Evolutionary conservation across 2,329 filamentous ascomycete genomes (phyloP).

Genomic region (Ceratocystiopsis sp.): DNA sequence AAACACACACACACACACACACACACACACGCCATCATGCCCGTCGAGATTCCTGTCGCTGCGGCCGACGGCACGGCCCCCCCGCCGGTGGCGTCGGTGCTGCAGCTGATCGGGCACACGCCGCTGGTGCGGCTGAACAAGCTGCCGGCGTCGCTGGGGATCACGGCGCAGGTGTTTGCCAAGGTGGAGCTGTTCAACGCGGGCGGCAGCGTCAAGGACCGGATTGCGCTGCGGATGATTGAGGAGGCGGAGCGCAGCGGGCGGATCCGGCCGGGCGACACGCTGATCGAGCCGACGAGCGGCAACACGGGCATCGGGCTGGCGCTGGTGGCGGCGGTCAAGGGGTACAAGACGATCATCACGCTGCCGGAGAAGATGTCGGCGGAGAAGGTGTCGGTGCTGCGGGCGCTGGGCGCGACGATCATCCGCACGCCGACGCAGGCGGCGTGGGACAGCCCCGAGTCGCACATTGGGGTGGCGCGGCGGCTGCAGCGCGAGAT

Average conservation of each 20-base stretch:
- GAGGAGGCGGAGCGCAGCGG: slow-evolving; percentile 84
- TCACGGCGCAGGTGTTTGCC: slow-evolving; percentile 76
- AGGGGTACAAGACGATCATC: slow-evolving; percentile 97
- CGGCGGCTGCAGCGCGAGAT: slow-evolving; percentile 83
- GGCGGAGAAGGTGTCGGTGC: slow-evolving; percentile 88
- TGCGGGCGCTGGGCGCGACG: slow-evolving; percentile 84
- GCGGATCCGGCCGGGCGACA: slow-evolving; percentile 92
- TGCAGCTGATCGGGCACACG: slow-evolving; percentile 81
- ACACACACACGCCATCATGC: too few species aligned
- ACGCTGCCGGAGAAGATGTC: slow-evolving; percentile 99
- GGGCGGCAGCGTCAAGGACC: slow-evolving; percentile 83
- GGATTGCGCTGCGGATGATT: slow-evolving; percentile 93
- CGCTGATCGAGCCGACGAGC: slow-evolving; percentile 91
- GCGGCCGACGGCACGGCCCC: too few species aligned
- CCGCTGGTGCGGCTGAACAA: slow-evolving; percentile 90
- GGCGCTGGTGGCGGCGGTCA: slow-evolving; percentile 84
- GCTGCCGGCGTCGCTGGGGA: slow-evolving; percentile 77
- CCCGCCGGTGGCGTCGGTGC: slow-evolving; percentile 3
- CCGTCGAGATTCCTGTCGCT: too few species aligned
- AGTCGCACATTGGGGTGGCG: slow-evolving; percentile 94
- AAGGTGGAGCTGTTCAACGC: slow-evolving; percentile 92
- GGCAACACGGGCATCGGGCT: slow-evolving; percentile 97
- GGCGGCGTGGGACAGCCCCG: slow-evolving; percentile 83
- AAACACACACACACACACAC: too few species aligned
- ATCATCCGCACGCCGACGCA: slow-evolving; percentile 96